Percentiles rank a stretch among this genome's conserved stretches.
These are phyloP conservation scores for Platanthera zijinensis DNA, from an alignment of 106 monocot species.

Conservation along the genomic window DNA sequence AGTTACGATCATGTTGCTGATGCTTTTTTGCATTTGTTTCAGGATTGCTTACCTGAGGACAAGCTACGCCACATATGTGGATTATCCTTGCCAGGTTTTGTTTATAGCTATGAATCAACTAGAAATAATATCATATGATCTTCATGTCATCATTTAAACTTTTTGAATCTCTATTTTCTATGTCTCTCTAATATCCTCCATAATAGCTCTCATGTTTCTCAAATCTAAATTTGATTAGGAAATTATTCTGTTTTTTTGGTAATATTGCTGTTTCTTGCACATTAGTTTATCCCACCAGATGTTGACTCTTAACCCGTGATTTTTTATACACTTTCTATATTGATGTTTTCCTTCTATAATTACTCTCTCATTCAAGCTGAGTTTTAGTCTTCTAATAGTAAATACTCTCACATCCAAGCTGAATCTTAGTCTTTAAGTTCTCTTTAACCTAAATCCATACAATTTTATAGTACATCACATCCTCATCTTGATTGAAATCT, in stretches of 20 bases:
- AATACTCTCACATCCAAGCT: background rate
- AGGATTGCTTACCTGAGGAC: constrained; percentile 72
- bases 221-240: background rate
- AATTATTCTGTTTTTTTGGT: background rate
- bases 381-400: background rate
- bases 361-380: background rate
- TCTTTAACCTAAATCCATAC: background rate
- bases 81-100: constrained; percentile 70
- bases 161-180: background rate
- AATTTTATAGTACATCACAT: background rate
- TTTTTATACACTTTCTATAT: background rate
- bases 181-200: background rate
- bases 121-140: no score
- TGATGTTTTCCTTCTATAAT: background rate
- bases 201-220: background rate
- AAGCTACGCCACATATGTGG: constrained; percentile 69
- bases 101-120: background rate
- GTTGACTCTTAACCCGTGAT: background rate
- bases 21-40: constrained; percentile 20
- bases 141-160: background rate
- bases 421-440: background rate
- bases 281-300: background rate
- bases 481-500: background rate
- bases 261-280: background rate
- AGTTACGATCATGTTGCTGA: background rate